Conservation (phyloP, 306 rosid species). For the Mimosa bimucronata region DNA sequence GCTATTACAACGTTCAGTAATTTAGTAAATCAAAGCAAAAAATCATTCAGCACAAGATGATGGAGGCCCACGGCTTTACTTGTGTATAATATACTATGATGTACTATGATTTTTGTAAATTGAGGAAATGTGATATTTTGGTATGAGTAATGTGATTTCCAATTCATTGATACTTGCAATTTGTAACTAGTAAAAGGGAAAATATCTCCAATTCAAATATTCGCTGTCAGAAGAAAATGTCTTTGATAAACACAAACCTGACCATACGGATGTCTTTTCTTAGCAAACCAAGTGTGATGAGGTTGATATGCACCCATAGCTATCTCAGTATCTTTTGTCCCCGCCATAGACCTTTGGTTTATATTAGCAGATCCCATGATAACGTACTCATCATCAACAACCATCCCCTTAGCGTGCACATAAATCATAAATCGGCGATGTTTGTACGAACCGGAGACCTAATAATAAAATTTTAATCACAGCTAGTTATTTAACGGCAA, state of each 20-base stretch:
- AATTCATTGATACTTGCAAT: constrained; percentile 28
- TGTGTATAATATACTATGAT: constrained; percentile 11
- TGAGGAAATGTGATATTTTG: constrained; percentile 16
- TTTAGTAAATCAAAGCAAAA: constrained; percentile 14
- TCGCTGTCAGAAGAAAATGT: constrained; percentile 20
- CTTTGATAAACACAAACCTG: constrained; percentile 63
- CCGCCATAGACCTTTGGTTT: constrained; percentile 98
- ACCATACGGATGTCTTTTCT: constrained; percentile 68
- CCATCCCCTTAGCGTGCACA: constrained; percentile 96
- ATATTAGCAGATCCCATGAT: constrained; percentile 94
- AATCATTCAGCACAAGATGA: constrained; percentile 25
- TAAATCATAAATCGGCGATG: constrained; percentile 80
- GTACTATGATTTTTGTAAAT: constrained; percentile 12
- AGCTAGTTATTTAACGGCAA: constrained; percentile 4
- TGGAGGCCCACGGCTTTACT: neutral
- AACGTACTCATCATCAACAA: constrained; percentile 87
- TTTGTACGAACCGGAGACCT: constrained; percentile 58
- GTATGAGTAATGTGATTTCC: constrained; percentile 15
- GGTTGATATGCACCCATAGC: constrained; percentile 98
- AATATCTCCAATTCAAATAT: constrained; percentile 12
- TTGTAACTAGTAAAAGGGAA: constrained; percentile 6
- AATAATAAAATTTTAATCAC: constrained; percentile 35
- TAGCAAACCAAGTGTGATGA: constrained; percentile 71
- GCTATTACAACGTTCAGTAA: constrained; percentile 24
- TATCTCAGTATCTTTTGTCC: constrained; percentile 94